Evolutionary conservation across 2,329 filamentous ascomycete genomes (phyloP).

Genomic region (Ceratocystis alfenasii): DNA sequence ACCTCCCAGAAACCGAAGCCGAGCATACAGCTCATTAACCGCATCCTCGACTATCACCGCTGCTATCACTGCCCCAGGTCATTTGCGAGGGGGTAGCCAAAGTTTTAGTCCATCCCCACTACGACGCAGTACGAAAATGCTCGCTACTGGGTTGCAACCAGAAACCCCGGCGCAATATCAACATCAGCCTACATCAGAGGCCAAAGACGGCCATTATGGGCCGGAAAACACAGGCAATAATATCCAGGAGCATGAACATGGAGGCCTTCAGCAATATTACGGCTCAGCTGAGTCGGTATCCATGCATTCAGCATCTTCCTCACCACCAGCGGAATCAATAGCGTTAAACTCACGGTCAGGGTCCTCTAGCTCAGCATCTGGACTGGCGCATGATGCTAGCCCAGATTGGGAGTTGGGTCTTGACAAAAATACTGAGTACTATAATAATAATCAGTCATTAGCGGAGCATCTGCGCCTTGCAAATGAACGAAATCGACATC

Average conservation of each 20-base stretch:
- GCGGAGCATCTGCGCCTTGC: slow-evolving; percentile 11
- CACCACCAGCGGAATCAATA: neutral
- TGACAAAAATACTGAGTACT: neutral
- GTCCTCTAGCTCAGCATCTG: slow-evolving; percentile 4
- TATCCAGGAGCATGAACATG: slow-evolving; percentile 3
- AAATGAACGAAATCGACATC: slow-evolving; percentile 12
- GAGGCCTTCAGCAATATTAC: neutral
- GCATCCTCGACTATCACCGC: slow-evolving; percentile 13
- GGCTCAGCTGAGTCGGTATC: neutral
- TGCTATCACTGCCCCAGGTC: slow-evolving; percentile 8
- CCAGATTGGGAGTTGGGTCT: neutral
- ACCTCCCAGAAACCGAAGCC: slow-evolving; percentile 15
- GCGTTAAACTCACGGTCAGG: neutral
- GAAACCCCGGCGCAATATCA: neutral
- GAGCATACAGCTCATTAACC: slow-evolving; percentile 16
- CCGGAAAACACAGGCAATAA: neutral
- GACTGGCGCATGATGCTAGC: neutral
- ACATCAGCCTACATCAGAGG: neutral
- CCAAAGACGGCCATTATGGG: neutral
- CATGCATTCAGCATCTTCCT: slow-evolving; percentile 1
- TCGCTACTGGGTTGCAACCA: neutral
- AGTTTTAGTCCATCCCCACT: slow-evolving; percentile 18
- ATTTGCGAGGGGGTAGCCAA: slow-evolving; percentile 17
- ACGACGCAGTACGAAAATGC: slow-evolving; percentile 16
- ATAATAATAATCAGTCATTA: slow-evolving; percentile 3